Evolutionary conservation across 2,329 filamentous ascomycete genomes (phyloP), one percentile per base, ranked within the genome.

Genomic region (Clonostachys byssicola): DNA sequence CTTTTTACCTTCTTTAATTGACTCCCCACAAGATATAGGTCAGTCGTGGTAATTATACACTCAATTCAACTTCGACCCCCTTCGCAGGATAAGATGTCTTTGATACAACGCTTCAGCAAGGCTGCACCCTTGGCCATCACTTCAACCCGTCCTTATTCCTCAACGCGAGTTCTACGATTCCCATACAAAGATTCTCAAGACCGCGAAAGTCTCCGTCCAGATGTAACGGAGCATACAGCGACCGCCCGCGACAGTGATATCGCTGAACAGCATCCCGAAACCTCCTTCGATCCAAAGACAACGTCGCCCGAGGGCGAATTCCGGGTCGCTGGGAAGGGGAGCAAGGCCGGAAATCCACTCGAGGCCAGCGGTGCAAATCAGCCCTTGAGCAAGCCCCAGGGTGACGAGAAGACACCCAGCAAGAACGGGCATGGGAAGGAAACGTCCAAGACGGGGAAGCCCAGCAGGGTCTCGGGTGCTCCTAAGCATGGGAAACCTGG

Each of bases 251-350:
- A 86, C 55, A 73, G 83, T 42, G 74, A 79, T 40, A 67, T 70
- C 12, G 76, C 83, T 0, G 73, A 77, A 0, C 70, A 75, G 33
- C 70, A 78, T 48, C 62, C 71, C 5, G 73, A 83, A 40, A 77
- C 83, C 0, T 85, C 90, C 1, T 95, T 88, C 65, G 77, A 89
- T 60, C 81, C 83, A 0, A 66, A 73, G 47, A 80, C 80, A 61
- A 92, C 87, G 23, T 69, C 74, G 17, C 89, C 89, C 0, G 84
- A 90, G 60, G 59, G 66, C 18, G 14, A 8, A n/a, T 39, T 9
- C 12, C 36, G 12, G 14, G 36, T 18, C 36, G 36, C 36, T n/a
- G 79, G 82, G 65, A 58, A 68, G 33, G 52, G 70, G 45, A 46
- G 53, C 49, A 54, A 55, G 6, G n/a, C 6, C 34, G 47, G 46